These are phyloP conservation scores for Coemansia sp. DNA, from an alignment of 192 early-diverging fungal genomes.

Conservation along the genomic window DNA sequence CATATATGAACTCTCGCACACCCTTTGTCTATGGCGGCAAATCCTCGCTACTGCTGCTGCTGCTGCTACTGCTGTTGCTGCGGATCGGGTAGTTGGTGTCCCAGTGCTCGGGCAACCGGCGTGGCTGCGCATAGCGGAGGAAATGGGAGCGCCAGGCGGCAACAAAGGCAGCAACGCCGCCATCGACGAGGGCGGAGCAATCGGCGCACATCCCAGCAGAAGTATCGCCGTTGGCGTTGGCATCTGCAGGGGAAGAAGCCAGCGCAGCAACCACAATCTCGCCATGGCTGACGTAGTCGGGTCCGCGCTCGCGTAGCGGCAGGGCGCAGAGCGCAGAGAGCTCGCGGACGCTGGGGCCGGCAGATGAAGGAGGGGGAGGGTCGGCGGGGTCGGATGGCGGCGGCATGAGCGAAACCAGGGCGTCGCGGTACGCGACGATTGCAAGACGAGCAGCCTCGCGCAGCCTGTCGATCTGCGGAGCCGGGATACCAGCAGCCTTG, in stretches of 20 bases:
- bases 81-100: slow-evolving; percentile 16
- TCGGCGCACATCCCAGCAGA: slow-evolving; percentile 16
- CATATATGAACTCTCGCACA: too few relatives aligned
- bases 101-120: slow-evolving; percentile 49
- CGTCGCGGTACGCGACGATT: background rate
- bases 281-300: slow-evolving; percentile 28
- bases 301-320: slow-evolving; percentile 23
- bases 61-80: background rate
- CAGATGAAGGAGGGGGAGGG: too few relatives aligned
- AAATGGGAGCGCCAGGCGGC: slow-evolving; percentile 45
- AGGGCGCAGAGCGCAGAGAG: background rate
- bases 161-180: slow-evolving; percentile 30
- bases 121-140: slow-evolving; percentile 31
- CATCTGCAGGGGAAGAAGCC: background rate
- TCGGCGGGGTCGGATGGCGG: too few relatives aligned
- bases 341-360: background rate
- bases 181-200: slow-evolving; percentile 17
- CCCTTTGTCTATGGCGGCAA: slow-evolving; percentile 13
- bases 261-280: slow-evolving; percentile 31
- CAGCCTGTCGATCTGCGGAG: slow-evolving; percentile 8
- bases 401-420: background rate
- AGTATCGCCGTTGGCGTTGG: background rate
- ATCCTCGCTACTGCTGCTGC: background rate
- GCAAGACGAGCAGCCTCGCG: slow-evolving; percentile 2
- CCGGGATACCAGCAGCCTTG: slow-evolving; percentile 21